A percentile compares a stretch with the other conserved stretches of the same genome.
phyloP scores from a whole-genome alignment of 2,329 filamentous ascomycete genomes.

The Elsinoe ampelina region DNA sequence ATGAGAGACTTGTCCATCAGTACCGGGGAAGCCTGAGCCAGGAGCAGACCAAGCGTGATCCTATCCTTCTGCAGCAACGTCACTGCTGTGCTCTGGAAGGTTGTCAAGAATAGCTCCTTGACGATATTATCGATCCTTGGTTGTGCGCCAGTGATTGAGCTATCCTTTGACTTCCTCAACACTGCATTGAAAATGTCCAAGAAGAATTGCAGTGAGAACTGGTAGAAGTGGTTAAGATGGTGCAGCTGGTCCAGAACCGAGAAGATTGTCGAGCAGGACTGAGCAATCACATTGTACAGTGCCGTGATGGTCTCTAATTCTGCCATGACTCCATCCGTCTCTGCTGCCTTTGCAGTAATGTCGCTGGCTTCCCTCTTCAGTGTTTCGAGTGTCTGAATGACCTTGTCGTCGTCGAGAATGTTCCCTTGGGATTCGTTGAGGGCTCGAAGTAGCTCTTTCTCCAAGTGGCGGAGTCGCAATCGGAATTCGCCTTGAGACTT shows the following conservation, averaged over 20 bases:
- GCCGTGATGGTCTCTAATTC: constrained; percentile 94
- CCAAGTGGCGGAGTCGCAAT: constrained; percentile 88
- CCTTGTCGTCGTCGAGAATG: constrained; percentile 94
- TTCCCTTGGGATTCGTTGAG: constrained; percentile 97
- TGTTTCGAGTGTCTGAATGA: constrained; percentile 95
- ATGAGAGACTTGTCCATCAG: constrained; percentile 87
- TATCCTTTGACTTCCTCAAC: constrained; percentile 67
- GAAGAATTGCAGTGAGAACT: constrained; percentile 98
- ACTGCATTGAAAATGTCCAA: constrained; percentile 95
- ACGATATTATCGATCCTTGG: constrained; percentile 81
- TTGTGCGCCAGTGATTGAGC: constrained; percentile 50
- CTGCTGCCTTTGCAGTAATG: constrained; percentile 90
- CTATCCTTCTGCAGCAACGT: constrained; percentile 89
- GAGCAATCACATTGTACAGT: constrained; percentile 87
- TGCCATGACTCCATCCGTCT: constrained; percentile 95
- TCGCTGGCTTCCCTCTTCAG: constrained; percentile 96
- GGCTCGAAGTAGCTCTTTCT: constrained; percentile 87
- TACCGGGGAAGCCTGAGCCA: constrained; percentile 92
- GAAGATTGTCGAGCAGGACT: constrained; percentile 94
- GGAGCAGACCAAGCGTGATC: constrained; percentile 86
- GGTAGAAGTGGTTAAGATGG: constrained; percentile 98
- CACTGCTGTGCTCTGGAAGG: constrained; percentile 88
- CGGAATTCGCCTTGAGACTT: constrained; percentile 99
- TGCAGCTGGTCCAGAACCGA: constrained; percentile 94
- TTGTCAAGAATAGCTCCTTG: constrained; percentile 79